These are phyloP conservation scores for Mycena amicta DNA, from an alignment of 768 basidiomycete genomes.

Conservation along the genomic window DNA sequence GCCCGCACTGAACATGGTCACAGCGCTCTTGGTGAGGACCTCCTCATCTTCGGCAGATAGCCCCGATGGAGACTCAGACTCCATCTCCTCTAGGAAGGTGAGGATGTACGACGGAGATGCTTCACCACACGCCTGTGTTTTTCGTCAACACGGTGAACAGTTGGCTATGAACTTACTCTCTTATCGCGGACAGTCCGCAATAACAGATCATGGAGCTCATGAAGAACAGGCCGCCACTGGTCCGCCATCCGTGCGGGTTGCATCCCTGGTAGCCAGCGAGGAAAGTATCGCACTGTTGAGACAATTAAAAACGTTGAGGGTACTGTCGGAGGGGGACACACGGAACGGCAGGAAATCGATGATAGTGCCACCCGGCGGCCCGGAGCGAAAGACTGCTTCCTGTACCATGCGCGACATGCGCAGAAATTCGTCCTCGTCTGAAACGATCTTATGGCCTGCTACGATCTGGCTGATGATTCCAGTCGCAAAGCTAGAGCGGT, in stretches of 20 bases:
- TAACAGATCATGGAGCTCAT: constrained; percentile 31
- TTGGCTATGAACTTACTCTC: constrained; percentile 29
- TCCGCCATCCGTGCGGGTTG: constrained; percentile 21
- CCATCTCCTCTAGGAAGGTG: neutral
- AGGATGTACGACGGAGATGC: neutral
- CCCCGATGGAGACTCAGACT: constrained; percentile 1
- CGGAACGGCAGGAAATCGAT: no score
- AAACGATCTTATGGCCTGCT: constrained; percentile 43
- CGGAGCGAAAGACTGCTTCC: constrained; percentile 22
- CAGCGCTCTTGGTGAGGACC: constrained; percentile 2
- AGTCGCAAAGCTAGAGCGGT: constrained; percentile 24
- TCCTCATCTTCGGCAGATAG: constrained; percentile 1
- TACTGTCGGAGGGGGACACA: constrained; percentile 30
- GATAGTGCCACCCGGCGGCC: no score
- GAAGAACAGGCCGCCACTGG: constrained; percentile 15
- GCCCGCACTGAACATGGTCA: constrained; percentile 8
- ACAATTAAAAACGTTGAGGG: neutral
- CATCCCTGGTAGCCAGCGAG: constrained; percentile 36
- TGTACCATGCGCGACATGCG: constrained; percentile 27
- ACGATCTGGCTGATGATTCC: constrained; percentile 27
- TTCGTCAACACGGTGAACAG: neutral
- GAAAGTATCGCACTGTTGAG: constrained; percentile 31
- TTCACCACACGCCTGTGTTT: neutral
- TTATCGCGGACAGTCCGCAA: no score
- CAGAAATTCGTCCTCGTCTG: no score